Base-by-base conservation (phyloP, 2,329 filamentous ascomycete species). In the Trichoderma breve region DNA sequence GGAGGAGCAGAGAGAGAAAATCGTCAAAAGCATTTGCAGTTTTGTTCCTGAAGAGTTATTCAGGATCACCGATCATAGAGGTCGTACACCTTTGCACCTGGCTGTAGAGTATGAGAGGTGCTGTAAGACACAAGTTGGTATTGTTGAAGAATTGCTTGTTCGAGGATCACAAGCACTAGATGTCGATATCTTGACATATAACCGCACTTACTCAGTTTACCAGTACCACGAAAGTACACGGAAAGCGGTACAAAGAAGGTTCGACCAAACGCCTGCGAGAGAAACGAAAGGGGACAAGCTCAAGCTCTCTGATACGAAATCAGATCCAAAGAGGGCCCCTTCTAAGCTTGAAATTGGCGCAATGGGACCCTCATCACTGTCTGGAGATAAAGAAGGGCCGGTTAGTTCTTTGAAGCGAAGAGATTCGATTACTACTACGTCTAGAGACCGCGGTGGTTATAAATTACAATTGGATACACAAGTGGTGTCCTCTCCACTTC, bases 101-200 rank as follows among this genome's bases (percentile, higher is more conserved):
- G 64, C 64, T 32, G 64, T 68, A 18, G 64, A 68, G 51, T 68
- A 57, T 28, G 64, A 68, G 30, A 57, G 47, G 24, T 68, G 64
- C 30, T 58, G 32, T 28, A 68, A 34, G 14, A 58, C n/a, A 8
- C 64, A 68, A 39, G 51, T 68, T 9, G 21, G 32, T n/a, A 68
- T 68, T 24, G 64, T 68, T 14, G 57, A 57, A 32, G 47, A 57
- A 30, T 28, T 68, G 64, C 64, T 68, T 1, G 0, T 15, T 3
- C 47, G 51, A 58, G 47, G 51, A 26, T 51, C 64, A 34, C 21
- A 57, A n/a, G 64, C 51, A 3, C 1, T 68, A 4, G 64, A 57
- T 43, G 18, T 36, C 15, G 51, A 58, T 34, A 57, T 57, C 32
- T 34, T 14, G 21, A 34, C 47, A 3, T 34, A 32, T 11, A 43